Conservation (phyloP, 345 rosid genomes). For the Linum lewisii region DNA sequence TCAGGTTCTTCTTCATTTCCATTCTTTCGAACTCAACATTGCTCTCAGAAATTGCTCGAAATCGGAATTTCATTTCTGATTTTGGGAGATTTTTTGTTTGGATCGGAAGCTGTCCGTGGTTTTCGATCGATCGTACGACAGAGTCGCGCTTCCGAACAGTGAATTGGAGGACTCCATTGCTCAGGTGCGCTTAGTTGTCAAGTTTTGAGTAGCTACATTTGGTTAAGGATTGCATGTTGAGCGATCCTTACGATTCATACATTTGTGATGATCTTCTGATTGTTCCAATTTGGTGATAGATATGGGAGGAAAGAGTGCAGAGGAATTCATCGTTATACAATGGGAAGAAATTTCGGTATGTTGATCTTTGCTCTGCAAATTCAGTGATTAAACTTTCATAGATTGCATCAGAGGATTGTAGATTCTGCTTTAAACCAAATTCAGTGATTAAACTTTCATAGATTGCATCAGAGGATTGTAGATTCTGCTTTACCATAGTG, state of each 20-base stretch:
- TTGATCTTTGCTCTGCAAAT: neutral
- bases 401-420: neutral
- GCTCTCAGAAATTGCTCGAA: neutral
- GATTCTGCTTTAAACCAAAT: no score
- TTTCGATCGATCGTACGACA: constrained; percentile 49
- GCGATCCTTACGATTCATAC: no score
- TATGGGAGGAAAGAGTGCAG: constrained; percentile 58
- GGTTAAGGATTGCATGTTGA: neutral
- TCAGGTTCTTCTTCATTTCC: constrained; percentile 33
- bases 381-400: neutral
- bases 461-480: no score
- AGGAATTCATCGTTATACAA: constrained; percentile 55
- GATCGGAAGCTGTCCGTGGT: constrained; percentile 40
- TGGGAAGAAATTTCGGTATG: constrained; percentile 81
- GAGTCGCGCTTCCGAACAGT: constrained; percentile 50
- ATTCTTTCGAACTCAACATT: neutral
- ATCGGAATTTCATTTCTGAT: neutral
- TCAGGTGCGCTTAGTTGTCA: no score
- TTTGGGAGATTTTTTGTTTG: neutral
- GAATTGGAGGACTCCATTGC: constrained; percentile 57
- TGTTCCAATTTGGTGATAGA: constrained; percentile 18
- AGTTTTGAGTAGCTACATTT: neutral
- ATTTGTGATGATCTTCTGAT: neutral
- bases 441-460: no score
- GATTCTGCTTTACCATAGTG: no score